phyloP scores from a whole-genome alignment of 1,284 basidiomycete genomes.

The Moniliophthora roreri region DNA sequence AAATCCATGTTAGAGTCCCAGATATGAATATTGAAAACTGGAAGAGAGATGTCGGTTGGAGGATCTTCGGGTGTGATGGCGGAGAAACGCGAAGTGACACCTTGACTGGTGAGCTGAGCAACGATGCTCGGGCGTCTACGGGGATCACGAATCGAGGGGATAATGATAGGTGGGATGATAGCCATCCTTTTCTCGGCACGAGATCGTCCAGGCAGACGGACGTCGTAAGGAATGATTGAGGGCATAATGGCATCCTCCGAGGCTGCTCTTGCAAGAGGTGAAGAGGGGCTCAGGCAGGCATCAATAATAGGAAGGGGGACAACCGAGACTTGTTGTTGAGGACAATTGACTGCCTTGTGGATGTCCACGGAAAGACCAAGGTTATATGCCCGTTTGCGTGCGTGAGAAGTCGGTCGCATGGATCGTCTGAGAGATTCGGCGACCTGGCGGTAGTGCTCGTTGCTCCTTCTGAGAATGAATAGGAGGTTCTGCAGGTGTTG shows the following conservation, averaged over 20 bases:
- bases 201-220: not conserved
- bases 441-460: constrained; percentile 35
- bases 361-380: constrained; percentile 44
- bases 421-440: constrained; percentile 34
- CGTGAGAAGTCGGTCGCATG: constrained; percentile 37
- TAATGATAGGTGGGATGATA: constrained; percentile 14
- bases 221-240: constrained; percentile 2
- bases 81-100: constrained; percentile 9
- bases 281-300: constrained; percentile 17
- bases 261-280: constrained; percentile 7
- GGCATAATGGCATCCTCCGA: constrained; percentile 5
- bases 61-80: constrained; percentile 12
- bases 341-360: constrained; percentile 37
- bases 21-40: not conserved
- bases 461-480: constrained; percentile 38
- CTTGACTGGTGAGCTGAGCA: constrained; percentile 7
- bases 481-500: constrained; percentile 35
- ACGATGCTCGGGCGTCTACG: constrained; percentile 9
- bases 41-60: not conserved
- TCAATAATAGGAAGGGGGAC: constrained; percentile 46
- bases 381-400: constrained; percentile 39
- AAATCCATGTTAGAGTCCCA: constrained; percentile 1
- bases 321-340: constrained; percentile 34
- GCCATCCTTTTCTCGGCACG: not conserved
- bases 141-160: constrained; percentile 14